Percentiles rank a stretch among this genome's conserved stretches.
These are phyloP conservation scores for Penicillium fimorum DNA, from an alignment of 495 filamentous ascomycete species.

Conservation along the genomic window DNA sequence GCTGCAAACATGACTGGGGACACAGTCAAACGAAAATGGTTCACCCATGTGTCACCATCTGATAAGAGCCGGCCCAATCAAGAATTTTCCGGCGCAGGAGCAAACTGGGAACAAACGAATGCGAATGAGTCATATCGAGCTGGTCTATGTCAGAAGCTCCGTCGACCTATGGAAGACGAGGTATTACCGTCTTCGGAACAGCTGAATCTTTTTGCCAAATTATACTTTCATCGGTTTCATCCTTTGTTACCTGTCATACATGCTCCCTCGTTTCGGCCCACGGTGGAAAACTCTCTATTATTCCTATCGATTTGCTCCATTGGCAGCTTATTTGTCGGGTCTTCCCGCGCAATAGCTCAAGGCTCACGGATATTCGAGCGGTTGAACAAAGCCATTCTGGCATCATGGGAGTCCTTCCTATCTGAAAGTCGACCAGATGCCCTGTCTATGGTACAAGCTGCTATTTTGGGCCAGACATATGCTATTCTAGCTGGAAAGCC, in stretches of 20 bases:
- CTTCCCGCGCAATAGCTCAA: constrained; percentile 25
- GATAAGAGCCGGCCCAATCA: constrained; percentile 2
- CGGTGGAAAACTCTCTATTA: constrained; percentile 29
- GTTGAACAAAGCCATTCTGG: constrained; percentile 37
- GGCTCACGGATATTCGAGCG: constrained; percentile 32
- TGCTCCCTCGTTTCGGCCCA: constrained; percentile 29
- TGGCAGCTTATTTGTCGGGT: constrained; percentile 36
- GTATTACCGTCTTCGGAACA: constrained; percentile 25
- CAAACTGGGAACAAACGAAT: constrained; percentile 14
- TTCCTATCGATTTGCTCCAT: constrained; percentile 36
- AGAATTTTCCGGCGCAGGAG: not conserved
- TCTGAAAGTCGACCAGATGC: constrained; percentile 27
- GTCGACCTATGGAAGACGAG: constrained; percentile 27
- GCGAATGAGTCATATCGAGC: constrained; percentile 28
- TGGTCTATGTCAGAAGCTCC: constrained; percentile 26
- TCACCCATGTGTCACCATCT: constrained; percentile 16
- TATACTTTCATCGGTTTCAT: constrained; percentile 34
- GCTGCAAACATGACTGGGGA: constrained; percentile 4
- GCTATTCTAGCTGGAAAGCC: constrained; percentile 36
- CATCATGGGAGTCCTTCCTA: constrained; percentile 31
- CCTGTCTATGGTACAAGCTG: constrained; percentile 38
- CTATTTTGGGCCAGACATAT: constrained; percentile 40
- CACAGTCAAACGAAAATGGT: constrained; percentile 21
- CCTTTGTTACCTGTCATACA: constrained; percentile 32
- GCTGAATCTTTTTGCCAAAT: constrained; percentile 30